Evolutionary conservation across 2,329 filamentous ascomycete genomes (phyloP).

Genomic region (Aspergillus clavatus): DNA sequence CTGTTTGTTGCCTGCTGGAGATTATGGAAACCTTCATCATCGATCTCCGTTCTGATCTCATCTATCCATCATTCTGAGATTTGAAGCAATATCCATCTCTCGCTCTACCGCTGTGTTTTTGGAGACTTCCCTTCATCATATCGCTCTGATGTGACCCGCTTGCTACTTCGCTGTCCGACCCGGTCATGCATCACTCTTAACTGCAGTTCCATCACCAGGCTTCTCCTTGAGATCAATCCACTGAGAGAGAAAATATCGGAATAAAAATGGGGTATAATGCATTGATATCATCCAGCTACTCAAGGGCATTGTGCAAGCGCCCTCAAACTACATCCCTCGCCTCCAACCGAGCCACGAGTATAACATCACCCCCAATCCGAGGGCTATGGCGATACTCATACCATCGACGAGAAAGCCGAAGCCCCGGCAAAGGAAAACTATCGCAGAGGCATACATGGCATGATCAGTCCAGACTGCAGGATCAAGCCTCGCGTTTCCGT

Average conservation of each 20-base stretch:
- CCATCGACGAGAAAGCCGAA: constrained; percentile 1
- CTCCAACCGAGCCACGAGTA: neutral
- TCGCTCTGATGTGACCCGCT: neutral
- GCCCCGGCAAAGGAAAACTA: neutral
- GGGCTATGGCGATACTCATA: constrained; percentile 6
- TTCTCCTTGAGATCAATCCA: neutral
- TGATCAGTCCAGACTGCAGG: neutral
- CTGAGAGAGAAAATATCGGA: neutral
- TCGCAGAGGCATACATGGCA: constrained; percentile 4
- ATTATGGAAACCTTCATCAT: neutral
- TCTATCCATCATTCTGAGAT: neutral
- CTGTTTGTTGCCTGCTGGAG: too few relatives aligned
- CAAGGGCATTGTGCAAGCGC: neutral
- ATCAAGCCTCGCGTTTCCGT: neutral
- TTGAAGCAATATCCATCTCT: neutral
- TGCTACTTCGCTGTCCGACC: neutral
- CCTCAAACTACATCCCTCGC: neutral
- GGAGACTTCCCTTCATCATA: too few relatives aligned
- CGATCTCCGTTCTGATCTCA: neutral
- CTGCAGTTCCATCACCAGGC: neutral
- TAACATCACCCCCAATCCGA: constrained; percentile 6
- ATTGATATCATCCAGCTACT: neutral
- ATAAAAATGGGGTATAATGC: neutral
- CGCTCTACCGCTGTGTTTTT: too few relatives aligned
- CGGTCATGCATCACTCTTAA: neutral